Base-by-base conservation (phyloP, 331 rosid genomes). In the Malus hybrid region DNA sequence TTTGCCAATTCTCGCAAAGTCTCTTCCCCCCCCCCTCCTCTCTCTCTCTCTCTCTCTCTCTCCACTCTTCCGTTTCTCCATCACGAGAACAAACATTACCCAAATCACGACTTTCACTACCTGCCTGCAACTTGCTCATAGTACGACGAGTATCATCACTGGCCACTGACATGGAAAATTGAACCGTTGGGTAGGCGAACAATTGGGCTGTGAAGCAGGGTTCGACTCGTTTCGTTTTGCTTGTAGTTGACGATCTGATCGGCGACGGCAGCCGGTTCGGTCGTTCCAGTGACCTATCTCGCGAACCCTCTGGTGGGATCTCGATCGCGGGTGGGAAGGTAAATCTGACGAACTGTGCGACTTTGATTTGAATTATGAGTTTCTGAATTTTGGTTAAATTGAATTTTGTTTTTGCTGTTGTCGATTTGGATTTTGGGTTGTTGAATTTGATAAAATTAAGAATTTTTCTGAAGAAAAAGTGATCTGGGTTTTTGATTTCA, bases 401-500 rank as follows among this genome's bases (percentile, higher is more conserved):
- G 36, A 5, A 56, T 54, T 69, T 70, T 5, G 39, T 48, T 8
- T 62, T 55, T 7, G 52, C n/a, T 50, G 76, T 59, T 68, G 69
- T 69, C 24, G 81, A 74, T 79, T 63, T 34, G 46, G 71, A 69
- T 70, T 73, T 70, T 75, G 81, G 79, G 77, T 75, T 84, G 77
- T 79, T 79, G 80, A 73, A 50, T 50, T 57, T 68, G 16, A 56
- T 5, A 7, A 20, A 13, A 61, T n/a, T 48, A 19, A 42, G 32
- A 13, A 11, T n/a, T 32, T n/a, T 42, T 39, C 8, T 67, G 60
- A 60, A 61, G 75, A 56, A 22, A 69, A 34, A 71, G 76, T 76
- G 82, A 79, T 66, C 77, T 77, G 79, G 78, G 76, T 80, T 69
- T 77, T 71, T 63, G 83, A 73, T 83, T 80, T 79, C 85, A 50